These are phyloP conservation scores for Gossypium schwendimanii DNA, from an alignment of 441 rosid species.

Conservation along the genomic window DNA sequence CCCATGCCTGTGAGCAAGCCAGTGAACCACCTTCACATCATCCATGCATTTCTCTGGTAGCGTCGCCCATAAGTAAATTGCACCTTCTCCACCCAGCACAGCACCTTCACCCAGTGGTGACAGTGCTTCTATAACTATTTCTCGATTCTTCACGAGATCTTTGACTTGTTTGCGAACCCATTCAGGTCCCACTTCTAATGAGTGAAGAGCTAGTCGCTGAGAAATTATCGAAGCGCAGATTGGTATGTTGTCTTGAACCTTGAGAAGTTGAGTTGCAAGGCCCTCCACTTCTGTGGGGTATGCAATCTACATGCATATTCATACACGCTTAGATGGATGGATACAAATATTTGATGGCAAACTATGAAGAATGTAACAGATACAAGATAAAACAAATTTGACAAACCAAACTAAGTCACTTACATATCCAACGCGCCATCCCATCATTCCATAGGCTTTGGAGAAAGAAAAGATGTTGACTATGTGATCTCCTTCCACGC, in stretches of 20 bases:
- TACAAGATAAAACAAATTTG: not conserved
- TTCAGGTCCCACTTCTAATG: constrained; percentile 66
- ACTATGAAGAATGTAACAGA: not conserved
- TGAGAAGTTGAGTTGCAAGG: constrained; percentile 59
- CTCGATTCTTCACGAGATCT: constrained; percentile 71
- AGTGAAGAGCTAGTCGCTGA: constrained; percentile 74
- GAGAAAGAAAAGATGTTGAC: constrained; percentile 96
- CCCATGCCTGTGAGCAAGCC: constrained; percentile 83
- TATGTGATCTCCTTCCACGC: constrained; percentile 83
- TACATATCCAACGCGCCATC: constrained; percentile 99
- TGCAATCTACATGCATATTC: constrained; percentile 57
- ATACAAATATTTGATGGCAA: not conserved
- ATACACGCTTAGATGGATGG: not conserved
- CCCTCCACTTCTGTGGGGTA: constrained; percentile 76
- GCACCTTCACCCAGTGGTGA: constrained; percentile 71
- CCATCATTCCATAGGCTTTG: constrained; percentile 99
- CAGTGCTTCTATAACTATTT: constrained; percentile 64
- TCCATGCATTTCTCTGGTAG: constrained; percentile 52
- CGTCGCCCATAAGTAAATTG: constrained; percentile 90
- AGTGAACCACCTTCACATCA: constrained; percentile 58
- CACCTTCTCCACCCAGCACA: constrained; percentile 93
- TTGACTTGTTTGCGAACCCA: constrained; percentile 71
- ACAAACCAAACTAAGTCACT: constrained; percentile 21
- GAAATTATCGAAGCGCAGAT: constrained; percentile 83
- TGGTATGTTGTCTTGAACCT: constrained; percentile 95